Base-by-base conservation (phyloP, 805 yeast genomes). In the Saccharomycopsis sp. region DNA sequence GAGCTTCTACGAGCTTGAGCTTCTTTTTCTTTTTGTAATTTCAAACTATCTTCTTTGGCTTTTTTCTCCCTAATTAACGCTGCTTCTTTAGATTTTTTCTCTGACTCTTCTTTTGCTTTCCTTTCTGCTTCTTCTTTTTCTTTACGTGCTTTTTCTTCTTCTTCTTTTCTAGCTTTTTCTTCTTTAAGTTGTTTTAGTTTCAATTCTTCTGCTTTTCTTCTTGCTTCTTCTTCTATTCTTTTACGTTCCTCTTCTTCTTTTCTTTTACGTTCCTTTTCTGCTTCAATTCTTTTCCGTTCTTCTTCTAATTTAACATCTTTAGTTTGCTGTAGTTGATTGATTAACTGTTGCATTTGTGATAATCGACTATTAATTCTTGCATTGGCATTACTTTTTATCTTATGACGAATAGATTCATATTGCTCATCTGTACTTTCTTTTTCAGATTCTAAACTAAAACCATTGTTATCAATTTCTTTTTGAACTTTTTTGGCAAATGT, bases 1-100 rank as follows among this genome's bases (percentile, higher is more conserved):
- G 39, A 25, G 51, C 51, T 14, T 46, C 50, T 51, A 36, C 52
- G 46, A 46, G 51, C 42, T 58, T 57, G 52, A n/a, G n/a, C n/a
- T n/a, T n/a, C n/a, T n/a, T n/a, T n/a, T n/a, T n/a, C n/a, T n/a
- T n/a, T n/a, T n/a, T n/a, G n/a, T n/a, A n/a, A n/a, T n/a, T n/a
- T n/a, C n/a, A n/a, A n/a, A n/a, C n/a, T n/a, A n/a, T 37, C 52
- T 46, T 47, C 52, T 39, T 58, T 58, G 49, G 49, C 59, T 28
- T 46, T 34, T 28, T 48, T 50, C 38, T 43, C 36, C 31, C 38
- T 32, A 42, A 49, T 43, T 12, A 40, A 38, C 33, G 46, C 47
- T 26, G 40, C 47, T 35, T 47, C 43, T 31, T 45, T 32, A 25
- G 45, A 50, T 38, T 43, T 36, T 30, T 37, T 31, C 45, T 50